Base-by-base conservation (phyloP, 1,284 basidiomycete species). In the Trametes versicolor region DNA sequence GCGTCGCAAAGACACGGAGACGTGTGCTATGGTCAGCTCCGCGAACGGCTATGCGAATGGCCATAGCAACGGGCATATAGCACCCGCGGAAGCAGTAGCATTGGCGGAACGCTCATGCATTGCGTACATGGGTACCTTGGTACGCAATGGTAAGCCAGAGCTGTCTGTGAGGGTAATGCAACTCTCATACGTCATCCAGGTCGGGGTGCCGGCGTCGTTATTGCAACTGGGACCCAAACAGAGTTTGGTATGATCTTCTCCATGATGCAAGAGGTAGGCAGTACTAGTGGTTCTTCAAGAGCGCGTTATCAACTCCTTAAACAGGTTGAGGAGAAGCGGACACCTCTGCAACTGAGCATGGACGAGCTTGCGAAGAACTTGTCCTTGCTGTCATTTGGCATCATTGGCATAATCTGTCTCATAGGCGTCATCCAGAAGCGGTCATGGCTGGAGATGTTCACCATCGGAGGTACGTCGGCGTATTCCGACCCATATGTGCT, bases 381-480 rank as follows among this genome's bases (percentile, higher is more conserved):
- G 0, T 97, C 95, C 8, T 83, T 96, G 37, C 80, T 97, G 63
- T 97, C 95, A 1, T 98, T 99, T 71, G 93, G 87, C 23, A 86
- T 99, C 57, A 99, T 99, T 71, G 97, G 95, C 17, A 78, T 98
- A 41, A 99, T 99, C 64, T 95, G 95, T 76, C 78, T 99, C 59
- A 91, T 99, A 70, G 97, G 97, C 4, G 87, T 97, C 5, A 81
- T 91, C 68, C 97, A 99, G 76, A 83, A 87, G 34, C 84, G 96
- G n/a, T 87, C 92, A 15, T 98, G 96, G 96, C 80, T 99, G 12
- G 97, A 98, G 58, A 98, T 99, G 97, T 99, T 99, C 74, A 99
- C 97, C 12, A 98, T 99, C 69, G 97, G 97, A 82, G 95, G 95
- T 95, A 73, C 67, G 77, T 54, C 12, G 37, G 10, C 54, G 4